Percentiles rank a stretch among this genome's conserved stretches.
phyloP scores from a whole-genome alignment of 1,284 basidiomycete species.

The Trichosporon sp. region DNA sequence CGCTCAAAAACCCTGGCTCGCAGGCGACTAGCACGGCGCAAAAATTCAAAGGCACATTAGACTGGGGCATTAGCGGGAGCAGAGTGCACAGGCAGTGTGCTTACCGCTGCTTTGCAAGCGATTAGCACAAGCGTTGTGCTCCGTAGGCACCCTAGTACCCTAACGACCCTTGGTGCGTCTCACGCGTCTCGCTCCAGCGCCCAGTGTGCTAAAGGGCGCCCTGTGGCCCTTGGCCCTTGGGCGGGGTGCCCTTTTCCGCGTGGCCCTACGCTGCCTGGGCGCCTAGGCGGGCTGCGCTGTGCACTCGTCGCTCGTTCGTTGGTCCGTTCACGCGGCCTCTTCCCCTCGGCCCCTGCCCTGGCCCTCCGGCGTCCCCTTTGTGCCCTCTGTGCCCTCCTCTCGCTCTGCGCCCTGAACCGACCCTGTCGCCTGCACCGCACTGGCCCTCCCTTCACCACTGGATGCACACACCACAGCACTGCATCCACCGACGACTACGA shows the following conservation, averaged over 20 bases:
- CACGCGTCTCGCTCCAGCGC: constrained; percentile 2
- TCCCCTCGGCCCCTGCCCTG: not conserved
- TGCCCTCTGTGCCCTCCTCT: not conserved
- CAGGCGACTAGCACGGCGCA: not conserved
- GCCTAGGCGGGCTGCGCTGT: not conserved
- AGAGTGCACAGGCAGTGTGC: not conserved
- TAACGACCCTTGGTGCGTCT: not conserved
- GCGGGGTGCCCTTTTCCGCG: not conserved
- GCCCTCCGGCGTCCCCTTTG: not conserved
- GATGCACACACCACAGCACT: constrained; percentile 1
- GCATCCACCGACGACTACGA: not conserved
- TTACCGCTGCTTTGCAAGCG: not conserved
- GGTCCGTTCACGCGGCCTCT: not conserved
- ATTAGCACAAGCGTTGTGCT: not conserved
- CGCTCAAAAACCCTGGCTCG: not conserved
- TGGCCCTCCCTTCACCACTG: constrained; percentile 2
- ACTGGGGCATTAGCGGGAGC: not conserved
- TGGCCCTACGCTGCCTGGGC: not conserved
- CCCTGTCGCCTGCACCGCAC: constrained; percentile 4
- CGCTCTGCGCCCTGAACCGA: not conserved
- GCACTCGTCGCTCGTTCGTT: constrained; percentile 4
- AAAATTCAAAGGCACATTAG: not conserved
- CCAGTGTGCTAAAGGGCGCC: not conserved
- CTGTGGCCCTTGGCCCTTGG: not conserved
- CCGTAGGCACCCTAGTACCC: not conserved